Conservation (phyloP, 2,329 filamentous ascomycete species). For the Cladobotryum protrusum region DNA sequence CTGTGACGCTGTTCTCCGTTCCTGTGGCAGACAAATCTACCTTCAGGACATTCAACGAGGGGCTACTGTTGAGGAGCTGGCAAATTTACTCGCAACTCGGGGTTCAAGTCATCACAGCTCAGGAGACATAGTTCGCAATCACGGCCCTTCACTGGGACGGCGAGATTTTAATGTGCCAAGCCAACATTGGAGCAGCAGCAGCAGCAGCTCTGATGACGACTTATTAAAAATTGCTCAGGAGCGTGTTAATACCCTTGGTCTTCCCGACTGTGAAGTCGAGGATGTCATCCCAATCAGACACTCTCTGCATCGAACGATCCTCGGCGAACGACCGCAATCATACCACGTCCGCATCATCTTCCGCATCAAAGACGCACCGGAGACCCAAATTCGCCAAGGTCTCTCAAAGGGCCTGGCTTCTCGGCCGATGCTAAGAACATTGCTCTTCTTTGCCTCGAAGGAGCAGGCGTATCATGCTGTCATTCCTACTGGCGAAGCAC, state of each 20-base stretch:
- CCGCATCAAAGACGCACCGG: slow-evolving; percentile 15
- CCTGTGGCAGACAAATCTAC: slow-evolving; percentile 25
- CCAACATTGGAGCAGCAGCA: no score
- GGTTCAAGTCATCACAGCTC: neutral
- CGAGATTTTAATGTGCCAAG: no score
- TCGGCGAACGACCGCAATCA: slow-evolving; percentile 28
- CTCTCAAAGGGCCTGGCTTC: slow-evolving; percentile 22
- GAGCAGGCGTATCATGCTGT: slow-evolving; percentile 23
- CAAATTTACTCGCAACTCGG: slow-evolving; percentile 16
- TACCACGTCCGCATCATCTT: slow-evolving; percentile 30
- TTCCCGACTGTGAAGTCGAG: slow-evolving; percentile 20
- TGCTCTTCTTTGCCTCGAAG: slow-evolving; percentile 18
- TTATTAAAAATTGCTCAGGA: slow-evolving; percentile 9
- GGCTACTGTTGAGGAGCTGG: slow-evolving; percentile 28
- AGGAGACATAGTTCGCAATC: neutral
- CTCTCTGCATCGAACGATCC: slow-evolving; percentile 23
- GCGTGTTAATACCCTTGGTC: slow-evolving; percentile 12
- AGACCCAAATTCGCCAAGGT: slow-evolving; percentile 20
- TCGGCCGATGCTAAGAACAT: slow-evolving; percentile 24
- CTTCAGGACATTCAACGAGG: slow-evolving; percentile 28
- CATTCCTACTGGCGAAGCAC: slow-evolving; percentile 14
- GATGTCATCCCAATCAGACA: slow-evolving; percentile 25
- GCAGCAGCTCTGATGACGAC: neutral
- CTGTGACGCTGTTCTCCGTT: slow-evolving; percentile 26
- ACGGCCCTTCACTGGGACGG: no score